Evolutionary conservation across 306 rosid genomes (phyloP), one percentile per base, ranked within the genome.

Genomic region (Morella rubra): DNA sequence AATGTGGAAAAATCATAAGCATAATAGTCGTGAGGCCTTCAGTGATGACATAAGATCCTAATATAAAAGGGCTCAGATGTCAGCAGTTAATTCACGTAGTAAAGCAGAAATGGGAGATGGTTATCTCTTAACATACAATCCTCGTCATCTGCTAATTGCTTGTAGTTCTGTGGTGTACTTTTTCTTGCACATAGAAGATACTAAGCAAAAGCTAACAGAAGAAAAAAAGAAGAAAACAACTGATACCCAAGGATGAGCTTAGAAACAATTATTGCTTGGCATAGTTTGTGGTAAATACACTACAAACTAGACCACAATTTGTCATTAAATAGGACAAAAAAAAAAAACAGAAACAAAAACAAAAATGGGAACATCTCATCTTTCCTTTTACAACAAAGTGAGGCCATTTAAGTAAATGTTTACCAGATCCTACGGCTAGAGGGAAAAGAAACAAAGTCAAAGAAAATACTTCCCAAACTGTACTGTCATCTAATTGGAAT

Each of bases 401-500:
- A 81, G 81, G 75, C 80, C 78, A 83, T 67, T 77, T 80, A 74
- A 50, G 77, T 73, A 84, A 79, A 59, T 83, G 73, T 73, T 53
- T 52, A 69, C 71, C 81, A 67, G 74, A 86, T 73, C 85, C 89
- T 87, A 93, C 84, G 72, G 70, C 82, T 60, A 84, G 78, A 62
- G 84, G 71, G 72, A 70, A 81, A 77, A 64, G 73, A 73, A 73
- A 80, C 72, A 40, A 74, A 76, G 46, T 69, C 22, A 44, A 73
- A 51, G 60, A 53, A 79, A 49, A 45, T 32, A 50, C 44, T 24
- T 68, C 74, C 68, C 78, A 75, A 20, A 24, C 50, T 75, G 67
- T 86, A 76, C 68, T 87, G 89, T 92, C 97, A 94, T 88, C 95
- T 90, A 72, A 84, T 81, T 22, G 86, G 89, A 78, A 89, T 80